A percentile compares a stretch with the other conserved stretches of the same genome.
Conservation (phyloP, 192 early-diverging fungal species). For the Coemansia sp. region DNA sequence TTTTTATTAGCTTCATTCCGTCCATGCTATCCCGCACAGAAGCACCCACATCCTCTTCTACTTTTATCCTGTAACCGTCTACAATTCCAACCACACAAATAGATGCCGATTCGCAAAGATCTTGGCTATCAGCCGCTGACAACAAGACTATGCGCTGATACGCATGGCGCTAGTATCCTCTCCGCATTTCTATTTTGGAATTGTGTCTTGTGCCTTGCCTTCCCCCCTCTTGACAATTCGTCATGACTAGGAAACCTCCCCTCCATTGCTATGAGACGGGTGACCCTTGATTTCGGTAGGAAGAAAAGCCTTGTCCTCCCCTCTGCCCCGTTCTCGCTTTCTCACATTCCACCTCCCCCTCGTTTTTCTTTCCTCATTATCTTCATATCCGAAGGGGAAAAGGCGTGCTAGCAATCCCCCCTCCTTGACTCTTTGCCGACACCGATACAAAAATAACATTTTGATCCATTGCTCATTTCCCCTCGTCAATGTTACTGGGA, state of each 20-base stretch:
- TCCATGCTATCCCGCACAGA: neutral
- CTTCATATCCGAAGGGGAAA: neutral
- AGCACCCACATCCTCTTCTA: neutral
- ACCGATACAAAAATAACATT: neutral
- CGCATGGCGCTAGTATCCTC: neutral
- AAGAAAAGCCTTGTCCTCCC: neutral
- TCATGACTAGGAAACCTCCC: neutral
- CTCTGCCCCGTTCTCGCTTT: neutral
- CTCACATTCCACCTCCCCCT: neutral
- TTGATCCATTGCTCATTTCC: neutral
- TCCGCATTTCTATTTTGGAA: constrained; percentile 7
- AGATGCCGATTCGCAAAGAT: neutral
- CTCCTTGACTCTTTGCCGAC: neutral
- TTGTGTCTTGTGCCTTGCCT: neutral
- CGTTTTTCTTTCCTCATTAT: neutral
- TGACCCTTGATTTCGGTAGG: constrained; percentile 12
- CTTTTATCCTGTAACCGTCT: neutral
- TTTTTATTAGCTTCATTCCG: constrained; percentile 5
- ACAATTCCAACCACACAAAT: neutral
- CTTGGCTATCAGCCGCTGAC: constrained; percentile 4
- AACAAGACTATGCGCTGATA: neutral
- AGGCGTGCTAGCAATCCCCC: neutral
- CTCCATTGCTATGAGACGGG: constrained; percentile 1
- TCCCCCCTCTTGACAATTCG: neutral
- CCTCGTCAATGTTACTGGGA: neutral